Conservation (phyloP, 371 early-diverging fungal genomes). For the Mucor irregularis region DNA sequence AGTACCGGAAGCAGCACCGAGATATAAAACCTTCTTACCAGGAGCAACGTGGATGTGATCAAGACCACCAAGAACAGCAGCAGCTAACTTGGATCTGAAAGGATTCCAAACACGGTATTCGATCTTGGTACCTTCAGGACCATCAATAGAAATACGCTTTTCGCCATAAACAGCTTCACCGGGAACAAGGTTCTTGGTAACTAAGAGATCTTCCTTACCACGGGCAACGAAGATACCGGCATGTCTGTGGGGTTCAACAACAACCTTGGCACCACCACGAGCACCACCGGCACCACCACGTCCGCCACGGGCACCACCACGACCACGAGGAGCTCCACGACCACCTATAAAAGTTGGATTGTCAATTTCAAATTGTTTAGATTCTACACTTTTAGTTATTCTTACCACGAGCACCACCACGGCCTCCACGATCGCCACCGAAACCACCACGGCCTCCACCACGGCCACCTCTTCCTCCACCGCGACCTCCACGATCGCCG, state of each 20-base stretch:
- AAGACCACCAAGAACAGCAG: slow-evolving; percentile 99
- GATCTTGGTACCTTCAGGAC: slow-evolving; percentile 93
- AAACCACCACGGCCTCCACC: slow-evolving; percentile 27
- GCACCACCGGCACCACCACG: slow-evolving; percentile 77
- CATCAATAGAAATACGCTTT: slow-evolving; percentile 97
- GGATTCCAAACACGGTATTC: slow-evolving; percentile 99
- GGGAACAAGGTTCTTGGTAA: slow-evolving; percentile 98
- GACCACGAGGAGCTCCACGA: slow-evolving; percentile 9
- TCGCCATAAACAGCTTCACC: slow-evolving; percentile 99
- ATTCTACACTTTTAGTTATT: no score
- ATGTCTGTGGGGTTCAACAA: slow-evolving; percentile 98
- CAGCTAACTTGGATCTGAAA: slow-evolving; percentile 99
- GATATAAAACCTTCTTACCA: slow-evolving; percentile 98
- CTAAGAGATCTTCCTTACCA: slow-evolving; percentile 99
- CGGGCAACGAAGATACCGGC: slow-evolving; percentile 96
- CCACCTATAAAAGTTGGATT: no score
- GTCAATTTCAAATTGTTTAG: no score
- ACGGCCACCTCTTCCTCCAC: slow-evolving; percentile 17
- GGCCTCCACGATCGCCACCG: slow-evolving; percentile 28
- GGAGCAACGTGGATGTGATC: slow-evolving; percentile 98
- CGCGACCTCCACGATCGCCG: slow-evolving; percentile 5
- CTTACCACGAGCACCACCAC: slow-evolving; percentile 8
- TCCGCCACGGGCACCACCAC: slow-evolving; percentile 4
- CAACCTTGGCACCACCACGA: slow-evolving; percentile 88
- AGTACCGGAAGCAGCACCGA: slow-evolving; percentile 99